A percentile compares a stretch with the other conserved stretches of the same genome.
phyloP scores from a whole-genome alignment of 2,329 filamentous ascomycete species.

The Ophiostoma ulmi region DNA sequence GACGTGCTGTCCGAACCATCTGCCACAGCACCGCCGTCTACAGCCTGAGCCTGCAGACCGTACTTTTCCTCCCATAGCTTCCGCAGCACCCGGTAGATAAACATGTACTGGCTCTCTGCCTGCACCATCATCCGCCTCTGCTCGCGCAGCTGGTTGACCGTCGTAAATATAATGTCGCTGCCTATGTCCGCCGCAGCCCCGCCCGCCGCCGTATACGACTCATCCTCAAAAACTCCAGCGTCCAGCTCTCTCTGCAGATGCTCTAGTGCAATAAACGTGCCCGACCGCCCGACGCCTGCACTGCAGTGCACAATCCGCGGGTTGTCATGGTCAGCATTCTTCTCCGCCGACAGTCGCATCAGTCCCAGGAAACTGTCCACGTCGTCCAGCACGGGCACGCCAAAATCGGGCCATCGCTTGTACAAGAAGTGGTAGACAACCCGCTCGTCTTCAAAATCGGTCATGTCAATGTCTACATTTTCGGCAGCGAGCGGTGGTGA shows the following conservation, averaged over 20 bases:
- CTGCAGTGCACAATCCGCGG: constrained; percentile 83
- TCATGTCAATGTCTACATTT: neutral
- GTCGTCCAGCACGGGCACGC: constrained; percentile 66
- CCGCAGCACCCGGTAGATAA: constrained; percentile 81
- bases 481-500: neutral
- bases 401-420: constrained; percentile 84
- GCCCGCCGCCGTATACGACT: constrained; percentile 5
- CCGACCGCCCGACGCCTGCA: constrained; percentile 87
- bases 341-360: constrained; percentile 60
- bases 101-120: constrained; percentile 73
- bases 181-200: neutral
- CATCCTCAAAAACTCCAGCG: constrained; percentile 58
- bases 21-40: constrained; percentile 27
- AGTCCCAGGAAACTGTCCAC: constrained; percentile 63
- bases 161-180: constrained; percentile 54
- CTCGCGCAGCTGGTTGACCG: constrained; percentile 73
- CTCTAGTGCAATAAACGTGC: constrained; percentile 95
- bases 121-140: constrained; percentile 97
- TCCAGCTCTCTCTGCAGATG: constrained; percentile 80
- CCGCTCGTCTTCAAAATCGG: constrained; percentile 45
- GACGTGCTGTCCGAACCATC: neutral
- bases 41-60: constrained; percentile 30
- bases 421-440: constrained; percentile 81
- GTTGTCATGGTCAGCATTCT: constrained; percentile 52
- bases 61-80: constrained; percentile 68